Base-by-base conservation (phyloP, 257 asterid genomes). In the Solanum okadae region DNA sequence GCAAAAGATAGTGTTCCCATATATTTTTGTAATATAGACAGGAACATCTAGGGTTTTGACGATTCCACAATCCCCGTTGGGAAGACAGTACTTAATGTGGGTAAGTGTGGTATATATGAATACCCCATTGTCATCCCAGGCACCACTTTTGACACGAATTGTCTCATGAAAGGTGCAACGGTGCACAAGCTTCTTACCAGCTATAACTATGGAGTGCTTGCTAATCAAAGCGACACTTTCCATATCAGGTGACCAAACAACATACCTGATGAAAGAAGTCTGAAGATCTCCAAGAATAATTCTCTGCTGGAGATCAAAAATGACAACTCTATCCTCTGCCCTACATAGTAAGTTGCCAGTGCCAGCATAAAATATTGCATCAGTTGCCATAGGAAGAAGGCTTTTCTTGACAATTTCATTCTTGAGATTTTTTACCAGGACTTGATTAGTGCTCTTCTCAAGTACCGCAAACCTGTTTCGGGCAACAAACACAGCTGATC, bases 111-210 rank as follows among this genome's bases (percentile, higher is more conserved):
- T 95, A 86, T 97, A 96, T 70, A 97, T 93, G 82, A 96, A 97
- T 63, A 95, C 98, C 65, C 99, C 99, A 90, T 96, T 96, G 87
- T 96, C 99, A 88, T 97, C 98, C 99, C 99, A 97, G 14, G 97
- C 99, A 90, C 99, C 99, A 83, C 98, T 96, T 92, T 97, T 97
- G 89, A 97, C 99, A 61, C 99, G 98, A 88, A 97, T 97, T 3
- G 99, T 97, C 94, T 96, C 99, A 34, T 96, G 99, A 89, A 97
- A 96, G 22, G 98, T 96, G 93, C 99, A 96, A n/a, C 98, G 96
- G 88, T 96, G 99, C 71, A 90, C 94, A 27, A 97, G 99, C 92
- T 88, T 95, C 89, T 96, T 97, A 89, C 95, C 98, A 91, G 99
- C 96, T 88, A 97, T 95, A 61, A 97, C 93, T 92, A 97, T 94